Evolutionary conservation across 1,139 yeast genomes (phyloP), one percentile per base, ranked within the genome.

Genomic region (Geotrichum bryndzae): DNA sequence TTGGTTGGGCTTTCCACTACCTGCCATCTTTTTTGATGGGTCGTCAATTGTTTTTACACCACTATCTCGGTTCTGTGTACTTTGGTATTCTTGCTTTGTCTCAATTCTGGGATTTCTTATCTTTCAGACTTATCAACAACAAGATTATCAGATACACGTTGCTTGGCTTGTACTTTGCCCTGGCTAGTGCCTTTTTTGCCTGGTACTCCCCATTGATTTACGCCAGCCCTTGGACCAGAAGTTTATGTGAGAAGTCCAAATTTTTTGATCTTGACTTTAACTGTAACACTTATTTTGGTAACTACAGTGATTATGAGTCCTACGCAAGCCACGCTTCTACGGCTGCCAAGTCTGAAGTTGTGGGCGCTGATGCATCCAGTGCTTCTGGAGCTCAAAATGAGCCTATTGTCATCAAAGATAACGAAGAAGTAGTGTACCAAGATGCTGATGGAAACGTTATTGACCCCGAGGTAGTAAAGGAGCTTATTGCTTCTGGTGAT

Each of bases 1-100:
- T 86, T 18, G 99, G 97, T 48, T 94, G 96, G 95, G 82, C 82
- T 48, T 69, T 90, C 64, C 98, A 94, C 75, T 89, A 86, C 73
- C 77, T 82, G 68, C 99, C 99, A 65, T 92, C 94, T 63, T 92
- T 84, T 79, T 79, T 94, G 65, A 92, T 92, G 98, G 94, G 88
- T 35, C 87, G 98, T 76, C 98, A 91, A 77, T 78, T 94, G 75
- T 92, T 92, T 79, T 79, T 94, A 70, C 97, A 92, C 74, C 98
- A 92, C 75, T 92, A 94, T 74, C 79, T 94, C 68, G 97, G 96
- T 61, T 88, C 97, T 3, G 84, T 89, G 59, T 94, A 91, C 77
- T 92, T 94, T 75, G 96, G 94, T 54, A 81, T 92, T 61, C 80
- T 94, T 67, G 91, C 92, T 0, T 77, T 94, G 64, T 94, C 95